Evolutionary conservation across 192 early-diverging fungal species (phyloP), one percentile per base, ranked within the genome.

Genomic region (Jimgerdemannia lactiflua): DNA sequence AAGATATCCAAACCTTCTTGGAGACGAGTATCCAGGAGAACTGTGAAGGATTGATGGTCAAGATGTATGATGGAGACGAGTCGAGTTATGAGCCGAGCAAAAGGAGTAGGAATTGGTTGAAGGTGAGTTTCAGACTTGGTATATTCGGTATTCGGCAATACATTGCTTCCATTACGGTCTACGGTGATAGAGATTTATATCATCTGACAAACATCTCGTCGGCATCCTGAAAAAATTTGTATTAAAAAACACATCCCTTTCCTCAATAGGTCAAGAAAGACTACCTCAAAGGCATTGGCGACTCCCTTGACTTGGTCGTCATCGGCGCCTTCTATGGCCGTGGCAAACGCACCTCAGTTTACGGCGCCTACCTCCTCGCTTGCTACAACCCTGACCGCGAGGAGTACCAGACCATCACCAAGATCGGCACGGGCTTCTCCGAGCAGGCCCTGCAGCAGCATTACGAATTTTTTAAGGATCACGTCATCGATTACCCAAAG

Each of bases 41-140:
- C 82, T 99, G 97, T 82, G 97, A 99, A 85, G 97, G 97, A 1
- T 78, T 98, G 71, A 98, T 99, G 97, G 93, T 99, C 40, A 99
- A 99, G 82, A 94, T 94, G 18, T 85, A 97, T 71, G 94, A 98
- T 74, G 92, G 93, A 41, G 82, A 89, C 3, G 89, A 91, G 67
- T 89, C 97, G 0, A 89, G 93, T 0, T 99, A 99, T 78, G 98
- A 99, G 77, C 98, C 98, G 10, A 95, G 93, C 43, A 94, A 95
- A 81, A 88, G 98, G 19, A 98, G 97, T 14, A 86, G 96, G 65
- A 99, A 99, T 83, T 99, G 98, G 98, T 89, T 99, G 18, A 99
- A 99, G 84, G 94, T 95, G 18, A 10, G 18, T 68, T 6, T 59
- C 8, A 19, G 67, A 29, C 29, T 29, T 29, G 74, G 74, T 14